Evolutionary conservation across 768 basidiomycete species (phyloP), one percentile per base, ranked within the genome.

Genomic region (Tricholoma sp.): DNA sequence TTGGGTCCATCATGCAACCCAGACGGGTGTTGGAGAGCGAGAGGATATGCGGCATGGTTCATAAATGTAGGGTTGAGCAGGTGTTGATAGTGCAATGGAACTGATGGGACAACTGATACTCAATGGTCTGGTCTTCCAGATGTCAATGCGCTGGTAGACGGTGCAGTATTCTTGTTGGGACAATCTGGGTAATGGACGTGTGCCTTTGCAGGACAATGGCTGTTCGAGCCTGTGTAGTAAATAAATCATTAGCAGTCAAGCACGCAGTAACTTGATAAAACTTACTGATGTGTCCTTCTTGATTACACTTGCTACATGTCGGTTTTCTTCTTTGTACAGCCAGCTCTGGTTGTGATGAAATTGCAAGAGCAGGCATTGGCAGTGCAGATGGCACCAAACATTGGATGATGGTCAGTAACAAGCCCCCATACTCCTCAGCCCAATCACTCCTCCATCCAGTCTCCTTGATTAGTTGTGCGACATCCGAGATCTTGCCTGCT

Each of bases 371-470:
- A 45, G 43, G 56, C 5, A 45, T 35, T 54, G 31, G 21, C 14
- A 6, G 37, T 6, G 29, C 27, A 11, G 29, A 31, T 19, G 53
- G 43, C 37, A 45, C 43, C 43, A 45, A 45, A 45, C 7, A 10
- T 21, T 22, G 43, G 27, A 51, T 51, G 21, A 51, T 27, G 9
- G 29, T 51, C 31, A 51, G 50, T 32, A 51, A 35, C 10, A 12
- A 51, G n/a, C 34, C 50, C n/a, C 29, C 29, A 51, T 51, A 51
- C 34, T 51, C 50, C 50, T 51, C 31, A 51, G 50, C 34, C 50
- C 50, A 51, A 18, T 31, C 49, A 32, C 19, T 45, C 43, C 43
- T 49, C 55, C 55, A 56, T 24, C 49, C 46, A 6, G 55, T 56
- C 35, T 56, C 55, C 27, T 29, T 31, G n/a, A 37, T 31, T 21